These are phyloP conservation scores for Annulohypoxylon truncatum DNA, from an alignment of 2,329 filamentous ascomycete genomes.

Conservation along the genomic window DNA sequence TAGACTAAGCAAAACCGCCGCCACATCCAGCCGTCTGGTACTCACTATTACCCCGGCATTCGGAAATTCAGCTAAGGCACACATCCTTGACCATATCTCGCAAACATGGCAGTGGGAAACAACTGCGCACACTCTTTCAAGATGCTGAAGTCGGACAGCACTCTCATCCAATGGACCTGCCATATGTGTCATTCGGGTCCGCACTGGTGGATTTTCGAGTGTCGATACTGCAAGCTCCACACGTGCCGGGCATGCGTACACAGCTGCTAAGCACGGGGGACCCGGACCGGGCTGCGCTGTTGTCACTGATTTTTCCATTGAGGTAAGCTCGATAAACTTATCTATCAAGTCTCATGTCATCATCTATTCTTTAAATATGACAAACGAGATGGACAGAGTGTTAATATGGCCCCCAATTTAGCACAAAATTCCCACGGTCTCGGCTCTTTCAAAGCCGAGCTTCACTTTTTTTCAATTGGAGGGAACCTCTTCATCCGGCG, in stretches of 20 bases:
- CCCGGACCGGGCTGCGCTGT: constrained; percentile 28
- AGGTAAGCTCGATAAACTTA: constrained; percentile 35
- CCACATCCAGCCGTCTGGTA: constrained; percentile 8
- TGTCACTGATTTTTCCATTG: constrained; percentile 15
- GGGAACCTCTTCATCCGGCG: constrained; percentile 31
- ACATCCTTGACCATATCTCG: constrained; percentile 30
- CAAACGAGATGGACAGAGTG: constrained; percentile 23
- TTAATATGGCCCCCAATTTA: constrained; percentile 31
- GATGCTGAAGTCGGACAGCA: constrained; percentile 75
- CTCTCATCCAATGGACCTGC: constrained; percentile 74
- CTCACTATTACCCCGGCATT: constrained; percentile 12
- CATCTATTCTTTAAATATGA: constrained; percentile 32
- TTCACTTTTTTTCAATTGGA: constrained; percentile 30
- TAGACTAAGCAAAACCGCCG: constrained; percentile 17
- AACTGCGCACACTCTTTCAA: constrained; percentile 72
- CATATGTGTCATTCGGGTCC: constrained; percentile 72
- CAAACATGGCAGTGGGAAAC: constrained; percentile 64
- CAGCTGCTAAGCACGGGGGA: constrained; percentile 49
- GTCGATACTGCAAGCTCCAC: constrained; percentile 75
- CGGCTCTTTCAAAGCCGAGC: constrained; percentile 24
- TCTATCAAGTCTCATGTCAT: constrained; percentile 40
- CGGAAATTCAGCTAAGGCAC: constrained; percentile 23
- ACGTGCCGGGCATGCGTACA: constrained; percentile 70
- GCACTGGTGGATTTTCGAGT: constrained; percentile 77
- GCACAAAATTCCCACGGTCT: constrained; percentile 12